Evolutionary conservation across 2,329 filamentous ascomycete genomes (phyloP).

Genomic region (Beauveria scarabaeidicola): DNA sequence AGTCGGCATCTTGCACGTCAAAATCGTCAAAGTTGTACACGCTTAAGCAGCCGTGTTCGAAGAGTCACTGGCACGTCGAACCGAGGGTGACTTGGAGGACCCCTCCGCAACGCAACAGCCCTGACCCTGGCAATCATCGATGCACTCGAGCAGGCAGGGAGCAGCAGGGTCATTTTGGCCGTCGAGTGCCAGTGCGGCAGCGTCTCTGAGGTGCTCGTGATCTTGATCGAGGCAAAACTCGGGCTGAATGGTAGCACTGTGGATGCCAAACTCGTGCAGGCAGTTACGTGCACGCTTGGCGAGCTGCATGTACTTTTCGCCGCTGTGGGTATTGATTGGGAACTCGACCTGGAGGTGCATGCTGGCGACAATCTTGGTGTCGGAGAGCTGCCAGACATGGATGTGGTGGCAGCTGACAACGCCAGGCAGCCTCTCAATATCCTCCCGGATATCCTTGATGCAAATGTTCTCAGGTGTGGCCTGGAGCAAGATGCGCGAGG

Average conservation of each 20-base stretch:
- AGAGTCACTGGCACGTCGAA: conserved; percentile 27
- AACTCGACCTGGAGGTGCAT: conserved; percentile 91
- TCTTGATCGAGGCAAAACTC: conserved; percentile 60
- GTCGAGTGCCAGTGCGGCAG: conserved; percentile 27
- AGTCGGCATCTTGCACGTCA: neutral
- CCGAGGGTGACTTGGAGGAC: conserved; percentile 27
- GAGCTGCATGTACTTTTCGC: conserved; percentile 80
- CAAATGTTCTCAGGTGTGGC: conserved; percentile 84
- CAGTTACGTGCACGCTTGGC: conserved; percentile 76
- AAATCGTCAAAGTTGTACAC: neutral
- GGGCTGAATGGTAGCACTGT: conserved; percentile 94
- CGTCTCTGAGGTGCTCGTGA: conserved; percentile 32
- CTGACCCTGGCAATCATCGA: conserved; percentile 29
- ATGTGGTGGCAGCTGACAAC: conserved; percentile 90
- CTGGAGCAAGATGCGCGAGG: conserved; percentile 83
- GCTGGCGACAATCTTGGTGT: conserved; percentile 87
- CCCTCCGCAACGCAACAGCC: conserved; percentile 25
- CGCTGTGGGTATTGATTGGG: conserved; percentile 73
- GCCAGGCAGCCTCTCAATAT: conserved; percentile 77
- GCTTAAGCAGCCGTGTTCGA: conserved; percentile 14
- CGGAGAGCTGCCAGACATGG: conserved; percentile 95
- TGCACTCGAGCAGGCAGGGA: conserved; percentile 40
- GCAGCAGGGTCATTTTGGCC: conserved; percentile 21
- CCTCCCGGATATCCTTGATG: conserved; percentile 82
- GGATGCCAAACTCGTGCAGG: conserved; percentile 90